Base-by-base conservation (phyloP, 1,139 yeast species). In the Torulaspora pretoriensis region DNA sequence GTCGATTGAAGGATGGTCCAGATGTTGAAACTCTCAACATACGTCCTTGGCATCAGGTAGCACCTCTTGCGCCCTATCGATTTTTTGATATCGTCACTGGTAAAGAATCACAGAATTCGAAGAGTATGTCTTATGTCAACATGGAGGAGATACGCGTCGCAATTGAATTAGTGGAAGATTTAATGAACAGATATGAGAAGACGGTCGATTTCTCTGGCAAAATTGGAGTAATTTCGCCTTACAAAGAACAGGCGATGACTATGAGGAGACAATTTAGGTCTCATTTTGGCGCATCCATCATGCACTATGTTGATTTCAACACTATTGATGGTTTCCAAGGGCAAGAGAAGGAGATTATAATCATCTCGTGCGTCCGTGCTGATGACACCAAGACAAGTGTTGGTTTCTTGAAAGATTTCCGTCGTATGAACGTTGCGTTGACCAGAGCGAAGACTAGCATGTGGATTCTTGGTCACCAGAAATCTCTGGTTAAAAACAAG, bases 241-340 rank as follows among this genome's bases (percentile, higher is more conserved):
- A 94, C 66, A 88, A 88, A 57, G 95, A 88, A 54, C 99, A 94
- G 61, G 80, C 89, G 28, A 61, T 72, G 34, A 70, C 74, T 2
- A 64, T 92, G 46, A 78, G 77, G 53, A 71, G 73, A 23, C 68
- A 73, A 1, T 92, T 92, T 56, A 63, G 70, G 8, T 68, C 70
- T 17, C 70, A 70, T 47, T 84, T 77, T 58, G 97, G 97, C 8
- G 70, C 69, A 2, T 59, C 70, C 2, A 83, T 90, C 35, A 66
- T 77, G 22, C 73, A 77, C 27, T 83, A 78, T 49, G 79, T 94
- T 42, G 96, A 87, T 61, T 89, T 94, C 68, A 89, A 90, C 59
- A 89, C 99, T 0, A 92, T 92, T 46, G 98, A 92, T 72, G 98
- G 98, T 1, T 92, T 89, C 63, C 98, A 92, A 70, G 98, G 98